These are phyloP conservation scores for Agrocybe pediades DNA, from an alignment of 768 basidiomycete species.

Conservation along the genomic window DNA sequence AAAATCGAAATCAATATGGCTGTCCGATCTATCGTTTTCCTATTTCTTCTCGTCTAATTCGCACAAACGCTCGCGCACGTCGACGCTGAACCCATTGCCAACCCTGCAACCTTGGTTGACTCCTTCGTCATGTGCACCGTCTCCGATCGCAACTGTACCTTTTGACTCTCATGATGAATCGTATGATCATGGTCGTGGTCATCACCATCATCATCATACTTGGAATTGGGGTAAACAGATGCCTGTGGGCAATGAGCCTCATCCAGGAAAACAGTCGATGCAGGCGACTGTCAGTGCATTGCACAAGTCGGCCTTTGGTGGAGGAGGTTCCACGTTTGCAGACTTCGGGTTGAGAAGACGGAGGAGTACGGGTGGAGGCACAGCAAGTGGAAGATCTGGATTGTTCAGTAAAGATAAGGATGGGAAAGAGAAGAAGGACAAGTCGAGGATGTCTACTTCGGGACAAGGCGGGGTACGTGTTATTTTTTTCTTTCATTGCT, in stretches of 20 bases:
- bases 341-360: slow-evolving; percentile 16
- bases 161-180: background rate
- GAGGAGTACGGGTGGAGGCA: slow-evolving; percentile 17
- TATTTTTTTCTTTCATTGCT: background rate
- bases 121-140: background rate
- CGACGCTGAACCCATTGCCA: background rate
- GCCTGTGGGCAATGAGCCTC: background rate
- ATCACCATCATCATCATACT: background rate
- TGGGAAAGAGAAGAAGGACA: slow-evolving; percentile 5
- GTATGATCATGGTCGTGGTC: background rate
- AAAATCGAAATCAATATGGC: background rate
- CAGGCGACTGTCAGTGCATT: background rate
- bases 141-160: background rate
- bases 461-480: slow-evolving; percentile 4
- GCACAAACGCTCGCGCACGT: background rate
- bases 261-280: background rate
- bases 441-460: background rate
- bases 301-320: background rate
- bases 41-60: background rate
- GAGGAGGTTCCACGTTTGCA: slow-evolving; percentile 6
- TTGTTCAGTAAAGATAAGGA: background rate
- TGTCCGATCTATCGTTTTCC: background rate
- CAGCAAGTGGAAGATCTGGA: background rate
- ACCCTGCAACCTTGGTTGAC: background rate
- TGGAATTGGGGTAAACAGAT: background rate